Conservation (phyloP, 257 asterid genomes). For the Solanum arcanum region DNA sequence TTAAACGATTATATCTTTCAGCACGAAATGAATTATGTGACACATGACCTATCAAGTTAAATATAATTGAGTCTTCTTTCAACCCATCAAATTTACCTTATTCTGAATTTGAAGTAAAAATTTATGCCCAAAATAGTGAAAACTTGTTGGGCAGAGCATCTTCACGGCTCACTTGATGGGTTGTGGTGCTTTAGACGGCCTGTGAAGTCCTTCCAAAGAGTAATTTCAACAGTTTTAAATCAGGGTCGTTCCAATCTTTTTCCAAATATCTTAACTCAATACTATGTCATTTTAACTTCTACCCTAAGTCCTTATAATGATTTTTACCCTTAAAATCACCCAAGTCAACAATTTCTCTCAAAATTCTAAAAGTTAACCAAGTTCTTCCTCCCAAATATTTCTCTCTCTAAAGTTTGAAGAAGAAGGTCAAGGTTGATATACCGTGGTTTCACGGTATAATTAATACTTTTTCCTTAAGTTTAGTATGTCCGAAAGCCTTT, state of each 20-base stretch:
- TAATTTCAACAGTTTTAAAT: too few species aligned
- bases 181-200: background rate
- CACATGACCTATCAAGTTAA: background rate
- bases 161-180: background rate
- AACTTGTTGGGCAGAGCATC: background rate
- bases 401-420: too few species aligned
- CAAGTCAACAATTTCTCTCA: too few species aligned
- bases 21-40: background rate
- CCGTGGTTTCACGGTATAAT: too few species aligned
- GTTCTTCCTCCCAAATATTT: too few species aligned
- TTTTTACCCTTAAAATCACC: too few species aligned
- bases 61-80: background rate
- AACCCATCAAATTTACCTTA: background rate
- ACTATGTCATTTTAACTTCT: background rate
- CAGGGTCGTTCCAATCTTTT: background rate
- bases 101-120: background rate
- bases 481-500: too few species aligned
- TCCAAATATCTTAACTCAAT: background rate
- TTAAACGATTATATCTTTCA: too few species aligned
- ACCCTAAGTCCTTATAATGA: too few species aligned
- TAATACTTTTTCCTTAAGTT: too few species aligned
- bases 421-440: too few species aligned
- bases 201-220: background rate
- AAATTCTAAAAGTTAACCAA: too few species aligned
- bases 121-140: background rate